Conservation (phyloP, 345 rosid species). For the Sonneratia alba region DNA sequence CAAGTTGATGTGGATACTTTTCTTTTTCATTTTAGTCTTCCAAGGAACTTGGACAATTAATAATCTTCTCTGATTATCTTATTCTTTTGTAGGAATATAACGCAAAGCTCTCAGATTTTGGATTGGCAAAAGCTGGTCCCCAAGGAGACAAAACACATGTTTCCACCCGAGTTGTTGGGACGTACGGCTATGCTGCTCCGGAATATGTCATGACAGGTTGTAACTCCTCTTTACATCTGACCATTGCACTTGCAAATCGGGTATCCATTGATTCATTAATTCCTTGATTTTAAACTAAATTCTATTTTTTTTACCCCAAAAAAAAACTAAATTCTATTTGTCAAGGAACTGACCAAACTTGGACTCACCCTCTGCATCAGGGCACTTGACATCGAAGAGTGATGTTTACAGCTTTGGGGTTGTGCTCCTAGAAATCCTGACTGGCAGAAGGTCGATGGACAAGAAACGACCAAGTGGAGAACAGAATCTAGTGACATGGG, state of each 20-base stretch:
- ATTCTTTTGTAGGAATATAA: constrained; percentile 51
- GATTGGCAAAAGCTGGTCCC: constrained; percentile 79
- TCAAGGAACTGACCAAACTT: background rate
- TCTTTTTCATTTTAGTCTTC: background rate
- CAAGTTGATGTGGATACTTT: background rate
- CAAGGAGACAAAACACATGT: constrained; percentile 85
- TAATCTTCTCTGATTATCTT: background rate
- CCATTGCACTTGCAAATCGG: background rate
- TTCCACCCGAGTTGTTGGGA: constrained; percentile 77
- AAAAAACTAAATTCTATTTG: no score
- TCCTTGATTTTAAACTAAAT: no score
- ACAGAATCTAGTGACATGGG: constrained; percentile 87
- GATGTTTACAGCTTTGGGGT: constrained; percentile 96
- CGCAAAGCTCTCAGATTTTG: constrained; percentile 79
- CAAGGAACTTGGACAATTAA: background rate
- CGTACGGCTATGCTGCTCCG: constrained; percentile 82
- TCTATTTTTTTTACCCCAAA: no score
- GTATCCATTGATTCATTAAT: background rate
- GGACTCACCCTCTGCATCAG: constrained; percentile 18
- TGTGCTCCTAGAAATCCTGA: constrained; percentile 81
- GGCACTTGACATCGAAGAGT: constrained; percentile 88
- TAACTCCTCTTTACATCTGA: background rate
- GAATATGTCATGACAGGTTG: constrained; percentile 76
- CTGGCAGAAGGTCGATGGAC: constrained; percentile 96
- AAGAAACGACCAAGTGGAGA: constrained; percentile 86